Conservation (phyloP, 805 yeast genomes). For the Yarrowia deformans region DNA sequence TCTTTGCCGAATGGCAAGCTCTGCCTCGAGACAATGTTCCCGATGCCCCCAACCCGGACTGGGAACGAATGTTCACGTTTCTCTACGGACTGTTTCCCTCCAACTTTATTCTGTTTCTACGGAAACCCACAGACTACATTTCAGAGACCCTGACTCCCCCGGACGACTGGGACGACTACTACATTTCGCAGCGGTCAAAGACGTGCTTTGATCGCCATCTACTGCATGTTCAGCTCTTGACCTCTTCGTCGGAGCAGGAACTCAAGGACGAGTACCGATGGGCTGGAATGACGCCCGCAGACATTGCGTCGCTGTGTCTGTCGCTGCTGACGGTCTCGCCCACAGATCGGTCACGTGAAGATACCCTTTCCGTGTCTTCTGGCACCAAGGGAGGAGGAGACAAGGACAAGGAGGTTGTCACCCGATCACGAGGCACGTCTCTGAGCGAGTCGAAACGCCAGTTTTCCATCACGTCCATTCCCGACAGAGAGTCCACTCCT, state of each 20-base stretch:
- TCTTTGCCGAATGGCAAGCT: background rate
- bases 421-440: slow-evolving; percentile 34
- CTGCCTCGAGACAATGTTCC: slow-evolving; percentile 19
- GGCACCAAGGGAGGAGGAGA: background rate
- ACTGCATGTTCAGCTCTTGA: slow-evolving; percentile 59
- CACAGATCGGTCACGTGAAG: slow-evolving; percentile 8
- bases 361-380: slow-evolving; percentile 7
- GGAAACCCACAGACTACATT: slow-evolving; percentile 54
- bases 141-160: slow-evolving; percentile 43
- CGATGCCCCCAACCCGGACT: slow-evolving; percentile 13
- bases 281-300: slow-evolving; percentile 51
- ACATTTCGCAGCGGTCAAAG: slow-evolving; percentile 49
- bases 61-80: slow-evolving; percentile 53
- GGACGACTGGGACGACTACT: slow-evolving; percentile 51
- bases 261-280: slow-evolving; percentile 48
- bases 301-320: slow-evolving; percentile 51
- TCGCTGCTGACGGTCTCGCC: slow-evolving; percentile 38
- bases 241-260: slow-evolving; percentile 52
- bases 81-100: slow-evolving; percentile 67
- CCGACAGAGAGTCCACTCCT: slow-evolving; percentile 26
- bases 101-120: slow-evolving; percentile 55
- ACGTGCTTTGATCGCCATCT: slow-evolving; percentile 51
- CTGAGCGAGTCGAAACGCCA: slow-evolving; percentile 25
- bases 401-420: slow-evolving; percentile 11
- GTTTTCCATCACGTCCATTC: slow-evolving; percentile 24